These are phyloP conservation scores for Phaseolus lunatus DNA, from an alignment of 306 rosid genomes.

Conservation along the genomic window DNA sequence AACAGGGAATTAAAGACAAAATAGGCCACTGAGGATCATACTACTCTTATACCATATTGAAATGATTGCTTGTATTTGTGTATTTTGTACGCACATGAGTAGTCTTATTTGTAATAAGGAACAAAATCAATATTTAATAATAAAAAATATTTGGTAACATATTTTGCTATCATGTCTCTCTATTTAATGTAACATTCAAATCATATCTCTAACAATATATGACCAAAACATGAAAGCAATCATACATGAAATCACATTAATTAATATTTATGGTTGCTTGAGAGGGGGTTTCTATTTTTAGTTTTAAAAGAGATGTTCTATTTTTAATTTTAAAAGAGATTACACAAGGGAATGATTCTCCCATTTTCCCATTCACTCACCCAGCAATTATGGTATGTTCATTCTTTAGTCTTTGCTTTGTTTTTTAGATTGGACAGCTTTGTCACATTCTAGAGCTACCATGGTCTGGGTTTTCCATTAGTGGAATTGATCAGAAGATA, in stretches of 20 bases:
- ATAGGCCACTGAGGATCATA: no score
- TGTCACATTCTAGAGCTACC: background rate
- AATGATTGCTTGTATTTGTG: no score
- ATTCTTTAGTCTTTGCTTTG: background rate
- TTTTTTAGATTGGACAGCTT: slow-evolving; percentile 12
- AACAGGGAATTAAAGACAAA: no score
- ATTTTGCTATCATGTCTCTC: no score
- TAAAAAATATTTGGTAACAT: no score
- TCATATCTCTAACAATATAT: no score
- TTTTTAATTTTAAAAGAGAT: background rate
- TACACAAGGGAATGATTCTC: background rate
- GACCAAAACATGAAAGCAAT: background rate
- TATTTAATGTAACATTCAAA: no score
- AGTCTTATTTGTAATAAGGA: no score
- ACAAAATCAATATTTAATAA: no score
- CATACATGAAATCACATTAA: background rate
- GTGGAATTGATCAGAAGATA: background rate
- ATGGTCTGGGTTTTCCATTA: background rate
- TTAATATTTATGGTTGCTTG: background rate
- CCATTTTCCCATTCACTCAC: background rate
- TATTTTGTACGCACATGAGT: no score
- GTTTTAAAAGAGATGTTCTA: background rate
- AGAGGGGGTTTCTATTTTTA: background rate
- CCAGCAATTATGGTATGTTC: background rate
- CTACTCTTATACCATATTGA: no score